Percentiles rank a stretch among this genome's conserved stretches.
phyloP scores from a whole-genome alignment of 352 stramenopile species.

The Phytophthora multivora region DNA sequence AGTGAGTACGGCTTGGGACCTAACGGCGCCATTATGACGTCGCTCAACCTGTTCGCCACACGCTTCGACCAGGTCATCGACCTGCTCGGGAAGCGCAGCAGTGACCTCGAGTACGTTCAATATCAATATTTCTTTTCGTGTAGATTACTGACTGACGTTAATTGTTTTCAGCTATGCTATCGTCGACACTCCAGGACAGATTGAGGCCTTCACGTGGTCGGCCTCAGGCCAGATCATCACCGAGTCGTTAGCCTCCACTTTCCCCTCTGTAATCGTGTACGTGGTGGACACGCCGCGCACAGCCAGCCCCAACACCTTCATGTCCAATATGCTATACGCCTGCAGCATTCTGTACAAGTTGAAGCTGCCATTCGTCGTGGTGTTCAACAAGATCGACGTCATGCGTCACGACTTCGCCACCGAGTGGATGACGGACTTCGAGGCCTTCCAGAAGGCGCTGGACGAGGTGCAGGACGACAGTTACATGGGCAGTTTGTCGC shows the following conservation, averaged over 20 bases:
- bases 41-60: constrained; percentile 99
- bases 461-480: constrained; percentile 90
- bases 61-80: constrained; percentile 98
- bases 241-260: constrained; percentile 95
- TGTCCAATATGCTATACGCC: constrained; percentile 99
- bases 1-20: constrained; percentile 97
- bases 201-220: constrained; percentile 99
- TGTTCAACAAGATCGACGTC: constrained; percentile 99
- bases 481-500: constrained; percentile 93
- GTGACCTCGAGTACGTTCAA: constrained; percentile 77
- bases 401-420: constrained; percentile 93
- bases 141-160: constrained; percentile 3
- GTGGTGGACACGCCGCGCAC: constrained; percentile 98
- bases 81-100: constrained; percentile 92
- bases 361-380: constrained; percentile 96
- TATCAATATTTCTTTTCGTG: not conserved
- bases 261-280: constrained; percentile 98
- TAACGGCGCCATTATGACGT: constrained; percentile 99
- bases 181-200: constrained; percentile 99
- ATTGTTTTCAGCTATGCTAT: constrained; percentile 90
- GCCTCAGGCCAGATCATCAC: constrained; percentile 98
- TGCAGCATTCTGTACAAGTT: constrained; percentile 99
- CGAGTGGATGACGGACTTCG: constrained; percentile 99
- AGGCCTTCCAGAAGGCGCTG: constrained; percentile 96
- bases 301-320: constrained; percentile 98